phyloP scores from a whole-genome alignment of 2,329 filamentous ascomycete species.

The Penicillium olsonii region DNA sequence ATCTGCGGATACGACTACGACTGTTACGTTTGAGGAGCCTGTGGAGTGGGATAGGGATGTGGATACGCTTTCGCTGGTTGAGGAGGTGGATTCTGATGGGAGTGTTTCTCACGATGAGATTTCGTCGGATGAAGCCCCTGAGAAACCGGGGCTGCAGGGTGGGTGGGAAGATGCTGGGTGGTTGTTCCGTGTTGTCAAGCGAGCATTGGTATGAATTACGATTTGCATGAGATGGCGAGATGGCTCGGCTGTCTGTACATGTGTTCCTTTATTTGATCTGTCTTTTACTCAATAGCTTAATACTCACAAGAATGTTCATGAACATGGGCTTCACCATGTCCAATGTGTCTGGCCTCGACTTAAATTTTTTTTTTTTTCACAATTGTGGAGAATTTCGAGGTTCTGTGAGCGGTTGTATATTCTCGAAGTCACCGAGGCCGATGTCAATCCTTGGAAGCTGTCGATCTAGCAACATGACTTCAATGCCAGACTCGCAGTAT shows the following conservation, averaged over 20 bases:
- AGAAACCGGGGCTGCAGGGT: constrained; percentile 43
- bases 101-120: constrained; percentile 25
- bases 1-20: constrained; percentile 20
- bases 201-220: constrained; percentile 30
- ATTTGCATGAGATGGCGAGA: not conserved
- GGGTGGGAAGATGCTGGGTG: constrained; percentile 62
- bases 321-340: not conserved
- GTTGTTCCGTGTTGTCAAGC: constrained; percentile 56
- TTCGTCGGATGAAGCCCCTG: constrained; percentile 30
- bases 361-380: too few relatives aligned
- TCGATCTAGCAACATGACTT: too few relatives aligned
- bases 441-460: too few relatives aligned
- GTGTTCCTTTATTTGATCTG: not conserved
- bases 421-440: too few relatives aligned
- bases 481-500: too few relatives aligned
- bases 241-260: constrained; percentile 2
- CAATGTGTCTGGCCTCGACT: too few relatives aligned
- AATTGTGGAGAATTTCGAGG: too few relatives aligned
- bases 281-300: not conserved
- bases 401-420: too few relatives aligned
- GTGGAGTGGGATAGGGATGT: constrained; percentile 10
- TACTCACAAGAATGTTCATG: not conserved
- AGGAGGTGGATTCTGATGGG: constrained; percentile 7
- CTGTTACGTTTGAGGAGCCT: constrained; percentile 25
- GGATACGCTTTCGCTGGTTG: constrained; percentile 13